These are phyloP conservation scores for Entomortierella parvispora DNA, from an alignment of 192 early-diverging fungal species.

Conservation along the genomic window DNA sequence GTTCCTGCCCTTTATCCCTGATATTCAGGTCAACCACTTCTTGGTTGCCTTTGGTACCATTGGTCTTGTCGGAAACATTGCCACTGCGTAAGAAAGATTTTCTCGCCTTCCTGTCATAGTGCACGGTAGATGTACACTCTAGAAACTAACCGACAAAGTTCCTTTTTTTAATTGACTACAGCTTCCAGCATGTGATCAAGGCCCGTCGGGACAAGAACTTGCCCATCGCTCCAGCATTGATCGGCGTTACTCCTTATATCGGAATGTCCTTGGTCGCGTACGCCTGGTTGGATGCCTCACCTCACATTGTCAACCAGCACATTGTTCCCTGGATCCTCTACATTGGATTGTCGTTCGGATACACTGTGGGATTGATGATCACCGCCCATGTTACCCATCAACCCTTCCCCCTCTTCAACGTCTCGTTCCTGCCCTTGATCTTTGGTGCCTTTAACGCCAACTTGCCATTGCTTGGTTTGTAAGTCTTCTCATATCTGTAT, in stretches of 20 bases:
- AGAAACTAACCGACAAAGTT: background rate
- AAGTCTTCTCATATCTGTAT: constrained; percentile 24
- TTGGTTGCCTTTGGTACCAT: constrained; percentile 61
- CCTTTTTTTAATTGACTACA: constrained; percentile 6
- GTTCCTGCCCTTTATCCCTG: constrained; percentile 51
- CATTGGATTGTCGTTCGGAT: constrained; percentile 80
- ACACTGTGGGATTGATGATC: constrained; percentile 87
- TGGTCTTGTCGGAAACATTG: constrained; percentile 63
- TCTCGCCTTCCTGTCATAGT: background rate
- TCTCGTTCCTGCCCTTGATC: constrained; percentile 69
- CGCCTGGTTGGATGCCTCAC: constrained; percentile 76
- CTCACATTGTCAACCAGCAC: constrained; percentile 70
- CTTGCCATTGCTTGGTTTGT: constrained; percentile 56
- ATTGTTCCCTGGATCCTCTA: constrained; percentile 75
- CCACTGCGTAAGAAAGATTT: constrained; percentile 64
- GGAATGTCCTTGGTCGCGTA: constrained; percentile 59
- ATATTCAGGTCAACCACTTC: constrained; percentile 63
- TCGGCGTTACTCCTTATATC: constrained; percentile 75
- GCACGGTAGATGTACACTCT: background rate
- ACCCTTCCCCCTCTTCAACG: constrained; percentile 81
- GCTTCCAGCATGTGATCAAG: constrained; percentile 67
- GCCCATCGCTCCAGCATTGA: constrained; percentile 62
- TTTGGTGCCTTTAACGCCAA: constrained; percentile 70
- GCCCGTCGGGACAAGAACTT: constrained; percentile 67
- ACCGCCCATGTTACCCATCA: constrained; percentile 87